Base-by-base conservation (phyloP, 2,329 filamentous ascomycete species). In the Onygenales sp. region DNA sequence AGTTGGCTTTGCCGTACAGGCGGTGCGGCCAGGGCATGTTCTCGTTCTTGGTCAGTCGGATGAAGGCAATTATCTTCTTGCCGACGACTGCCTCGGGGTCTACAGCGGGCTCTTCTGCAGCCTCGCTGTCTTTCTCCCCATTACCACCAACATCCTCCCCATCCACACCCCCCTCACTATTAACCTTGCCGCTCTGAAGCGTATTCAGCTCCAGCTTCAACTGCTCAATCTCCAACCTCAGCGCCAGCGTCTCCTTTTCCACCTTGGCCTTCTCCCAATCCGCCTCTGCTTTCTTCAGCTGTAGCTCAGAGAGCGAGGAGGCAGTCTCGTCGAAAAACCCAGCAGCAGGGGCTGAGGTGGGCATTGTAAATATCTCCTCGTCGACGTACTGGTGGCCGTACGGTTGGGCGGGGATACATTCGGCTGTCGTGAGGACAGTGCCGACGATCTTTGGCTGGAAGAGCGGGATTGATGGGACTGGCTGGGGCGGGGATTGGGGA, bases 1-100 rank as follows among this genome's bases (percentile, higher is more conserved):
- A 49, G 33, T 49, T 49, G 34, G 6, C 27, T 39, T 49, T 49
- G 37, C 46, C 34, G n/a, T 49, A 49, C 21, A 49, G 34, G 14
- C 46, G 46, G 17, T 49, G 46, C 46, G 33, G 34, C 10, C 27
- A 49, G 13, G 46, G 46, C 17, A 27, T 21, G 11, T 49, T 17
- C 33, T 39, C 34, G 11, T 49, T 17, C 33, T 39, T 49, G 6
- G 46, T 49, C 34, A 49, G 34, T 3, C 46, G 46, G 14, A 49
- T 33, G 34, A 49, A 49, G 21, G 33, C 46, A 21, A 49, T 49
- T 27, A 49, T 49, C 46, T 49, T 49, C 11, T 49, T 49, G 34
- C 46, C 46, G 34, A 49, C 46, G 9, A 49, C 46, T 4, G 46
- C 46, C 9, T 49, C 46, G 14, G 7, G 13, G 34, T 49, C 21